A percentile compares a stretch with the other conserved stretches of the same genome.
These are phyloP conservation scores for Dentiscutata heterogama DNA, from an alignment of 371 early-diverging fungal genomes.

Conservation along the genomic window DNA sequence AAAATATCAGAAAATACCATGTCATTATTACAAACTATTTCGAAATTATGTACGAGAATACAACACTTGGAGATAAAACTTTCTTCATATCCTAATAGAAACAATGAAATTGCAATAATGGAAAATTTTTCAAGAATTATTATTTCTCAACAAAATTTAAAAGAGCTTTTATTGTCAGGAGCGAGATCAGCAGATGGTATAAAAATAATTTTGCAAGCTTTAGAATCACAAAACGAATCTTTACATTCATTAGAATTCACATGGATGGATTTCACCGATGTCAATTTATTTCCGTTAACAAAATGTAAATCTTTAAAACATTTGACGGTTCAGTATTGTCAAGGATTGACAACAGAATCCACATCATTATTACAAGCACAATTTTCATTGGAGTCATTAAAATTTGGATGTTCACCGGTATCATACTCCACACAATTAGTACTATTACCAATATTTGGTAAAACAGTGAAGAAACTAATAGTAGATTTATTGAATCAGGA, in stretches of 20 bases:
- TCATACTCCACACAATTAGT: neutral
- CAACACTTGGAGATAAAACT: neutral
- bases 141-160: neutral
- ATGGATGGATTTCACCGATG: neutral
- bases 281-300: neutral
- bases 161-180: neutral
- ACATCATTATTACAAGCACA: neutral
- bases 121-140: neutral
- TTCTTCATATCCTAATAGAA: neutral
- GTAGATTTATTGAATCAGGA: neutral
- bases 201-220: neutral
- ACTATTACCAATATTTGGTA: neutral
- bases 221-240: neutral
- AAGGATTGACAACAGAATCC: neutral
- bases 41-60: neutral
- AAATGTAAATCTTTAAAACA: conserved; percentile 2
- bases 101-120: neutral
- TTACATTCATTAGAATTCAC: neutral
- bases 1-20: neutral
- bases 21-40: neutral
- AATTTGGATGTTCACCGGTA: conserved; percentile 4
- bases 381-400: conserved; percentile 11
- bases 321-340: conserved; percentile 5
- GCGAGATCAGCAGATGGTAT: neutral
- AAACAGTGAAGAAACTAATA: neutral